phyloP scores from a whole-genome alignment of 495 filamentous ascomycete genomes.

The Aspergillus asperescens region DNA sequence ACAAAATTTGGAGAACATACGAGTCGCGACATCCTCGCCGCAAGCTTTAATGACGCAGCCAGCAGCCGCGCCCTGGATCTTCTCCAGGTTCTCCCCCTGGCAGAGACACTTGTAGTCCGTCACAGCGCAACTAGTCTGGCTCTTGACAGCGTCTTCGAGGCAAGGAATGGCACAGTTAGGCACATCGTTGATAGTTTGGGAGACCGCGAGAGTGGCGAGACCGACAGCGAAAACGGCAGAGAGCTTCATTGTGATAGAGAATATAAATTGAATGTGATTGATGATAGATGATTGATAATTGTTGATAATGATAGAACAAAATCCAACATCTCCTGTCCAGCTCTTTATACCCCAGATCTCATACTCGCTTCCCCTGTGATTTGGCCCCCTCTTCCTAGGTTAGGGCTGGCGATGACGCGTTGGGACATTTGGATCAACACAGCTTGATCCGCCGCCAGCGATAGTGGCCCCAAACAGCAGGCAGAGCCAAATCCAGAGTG shows the following conservation, averaged over 20 bases:
- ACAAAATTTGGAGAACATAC: neutral
- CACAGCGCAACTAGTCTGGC: neutral
- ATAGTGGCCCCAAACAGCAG: no score
- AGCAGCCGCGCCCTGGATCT: neutral
- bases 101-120: neutral
- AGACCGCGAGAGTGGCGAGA: neutral
- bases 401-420: no score
- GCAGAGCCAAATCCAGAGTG: no score
- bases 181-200: conserved; percentile 6
- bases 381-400: no score
- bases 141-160: neutral
- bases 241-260: conserved; percentile 8
- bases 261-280: no score
- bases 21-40: neutral
- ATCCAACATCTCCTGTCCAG: no score
- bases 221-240: neutral
- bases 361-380: no score
- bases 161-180: neutral
- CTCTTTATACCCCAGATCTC: no score
- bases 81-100: neutral
- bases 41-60: neutral
- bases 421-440: no score
- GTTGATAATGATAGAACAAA: no score
- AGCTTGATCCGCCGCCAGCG: no score
- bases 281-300: no score